Evolutionary conservation across 441 rosid species (phyloP), one percentile per base, ranked within the genome.

Genomic region (Arabidopsis lyrata): DNA sequence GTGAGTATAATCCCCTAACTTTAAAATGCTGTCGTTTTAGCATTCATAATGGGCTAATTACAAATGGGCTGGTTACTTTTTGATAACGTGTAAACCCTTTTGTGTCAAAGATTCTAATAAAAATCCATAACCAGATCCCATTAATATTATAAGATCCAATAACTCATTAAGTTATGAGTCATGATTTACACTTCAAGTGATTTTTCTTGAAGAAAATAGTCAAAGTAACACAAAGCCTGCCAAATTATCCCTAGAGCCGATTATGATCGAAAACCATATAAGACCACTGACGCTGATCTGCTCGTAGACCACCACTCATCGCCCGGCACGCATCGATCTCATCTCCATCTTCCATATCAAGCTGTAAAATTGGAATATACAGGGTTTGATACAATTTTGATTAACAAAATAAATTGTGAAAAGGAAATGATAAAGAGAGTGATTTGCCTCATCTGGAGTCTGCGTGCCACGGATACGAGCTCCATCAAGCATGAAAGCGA

Each of bases 341-440:
- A 65, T 89, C 95, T 9, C 95, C 93, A 57, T 89, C 93, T 77
- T 91, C 87, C 97, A 91, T 91, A 52, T 88, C 91, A 47, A 89
- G 83, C 97, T 91, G 83, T 55, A 35, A 41, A 63, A 60, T 10
- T 32, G 15, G 9, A 59, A 64, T n/a, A 60, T 22, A 49, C 10
- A 8, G 0, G n/a, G 44, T 20, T 64, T 11, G 31, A 24, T 24
- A 36, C 11, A 15, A 5, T 5, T 39, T 31, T 22, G 9, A 54
- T 13, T n/a, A 42, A 24, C 2, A 24, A 0, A 0, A 24, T 27
- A 16, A 11, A 4, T 62, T 9, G 1, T 4, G 18, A 12, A 12
- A 35, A 9, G 9, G 47, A 57, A 65, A 29, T 5, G 41, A 2
- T 1, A 39, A 7, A 53, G 67, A 50, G 27, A 34, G 22, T 55